Base-by-base conservation (phyloP, 2,329 filamentous ascomycete species). In the Bipolaris victoriae region DNA sequence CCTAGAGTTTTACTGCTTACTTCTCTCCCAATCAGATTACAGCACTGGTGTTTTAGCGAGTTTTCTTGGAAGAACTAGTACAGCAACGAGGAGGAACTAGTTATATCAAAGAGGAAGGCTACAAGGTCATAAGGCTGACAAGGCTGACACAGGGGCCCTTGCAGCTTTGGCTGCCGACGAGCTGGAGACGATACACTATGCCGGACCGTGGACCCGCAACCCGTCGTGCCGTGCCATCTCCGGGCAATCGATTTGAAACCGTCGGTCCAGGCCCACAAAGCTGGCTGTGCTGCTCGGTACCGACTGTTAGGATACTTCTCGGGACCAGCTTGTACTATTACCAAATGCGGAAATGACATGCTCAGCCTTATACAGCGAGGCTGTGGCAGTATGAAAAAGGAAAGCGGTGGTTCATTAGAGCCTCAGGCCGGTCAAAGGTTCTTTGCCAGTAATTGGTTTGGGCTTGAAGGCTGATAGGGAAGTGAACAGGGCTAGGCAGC, bases 181-280 rank as follows among this genome's bases (percentile, higher is more conserved):
- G n/a, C 39, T 40, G 49, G 49, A 52, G 48, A 59, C 41, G 47
- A 54, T 52, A 55, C 29, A 45, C 35, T 33, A 16, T 36, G 37
- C 31, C 44, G 16, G 33, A 51, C 26, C 7, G 22, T 53, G 41
- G 41, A 29, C 40, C 39, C 51, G 35, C 41, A 45, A 41, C 29
- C 51, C 45, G 52, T 40, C 33, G 29, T 53, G 52, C 60, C 57
- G 52, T 51, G 33, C 46, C 46, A 52, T 37, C 49, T 49, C 57
- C 58, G 48, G 48, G 22, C 26, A 41, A 49, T 48, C 24, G 37
- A 47, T 44, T 44, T 41, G 43, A 26, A 31, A 13, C 44, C 5
- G 24, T 57, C 11, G 43, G 29, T 15, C 11, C 26, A 40, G 33
- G 49, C 24, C 54, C 36, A 51, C 36, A 33, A 57, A 36, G 54